Evolutionary conservation across 495 filamentous ascomycete species (phyloP), one percentile per base, ranked within the genome.

Genomic region (Penicilliopsis zonata): DNA sequence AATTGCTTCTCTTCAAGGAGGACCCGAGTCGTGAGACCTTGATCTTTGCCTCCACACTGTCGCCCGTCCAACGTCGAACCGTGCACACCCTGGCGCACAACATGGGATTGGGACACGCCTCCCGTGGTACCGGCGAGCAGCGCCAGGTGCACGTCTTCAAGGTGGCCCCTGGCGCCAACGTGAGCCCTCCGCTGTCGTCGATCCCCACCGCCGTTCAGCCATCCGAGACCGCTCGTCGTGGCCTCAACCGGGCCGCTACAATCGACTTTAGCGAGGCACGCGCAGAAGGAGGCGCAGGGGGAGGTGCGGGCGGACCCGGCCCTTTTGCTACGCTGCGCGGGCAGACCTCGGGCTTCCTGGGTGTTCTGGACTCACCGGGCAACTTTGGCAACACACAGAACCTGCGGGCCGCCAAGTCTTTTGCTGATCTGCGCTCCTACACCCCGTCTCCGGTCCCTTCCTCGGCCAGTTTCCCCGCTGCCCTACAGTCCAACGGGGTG

Each of bases 221-320:
- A 12, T 66, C 71, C 34, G 85, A 95, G 37, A 70, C 75, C 19
- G 74, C 76, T 35, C 72, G 86, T 34, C 82, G 87, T 19, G 80
- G 74, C 9, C 64, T 98, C 20, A 90, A 86, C 62, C 82, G 90
- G 18, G 86, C 90, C 13, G 92, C 90, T 19, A 98, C 90, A n/a
- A 94, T 92, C 44, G 88, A 96, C 57, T 98, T 98, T 59, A 86
- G 82, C 43, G 90, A 95, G 50, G 76, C 83, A 21, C 80, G 87
- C 5, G 77, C 69, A 15, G 72, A 72, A 28, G n/a, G n/a, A n/a
- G n/a, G n/a, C n/a, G n/a, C n/a, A n/a, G n/a, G n/a, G n/a, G n/a
- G n/a, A n/a, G n/a, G n/a, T n/a, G n/a, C n/a, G n/a, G n/a, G n/a
- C n/a, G 76, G 78, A 13, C 65, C 67, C 21, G 69, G 72, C 27